Conservation (phyloP, 2,329 filamentous ascomycete genomes). For the Aspergillus cejpii region DNA sequence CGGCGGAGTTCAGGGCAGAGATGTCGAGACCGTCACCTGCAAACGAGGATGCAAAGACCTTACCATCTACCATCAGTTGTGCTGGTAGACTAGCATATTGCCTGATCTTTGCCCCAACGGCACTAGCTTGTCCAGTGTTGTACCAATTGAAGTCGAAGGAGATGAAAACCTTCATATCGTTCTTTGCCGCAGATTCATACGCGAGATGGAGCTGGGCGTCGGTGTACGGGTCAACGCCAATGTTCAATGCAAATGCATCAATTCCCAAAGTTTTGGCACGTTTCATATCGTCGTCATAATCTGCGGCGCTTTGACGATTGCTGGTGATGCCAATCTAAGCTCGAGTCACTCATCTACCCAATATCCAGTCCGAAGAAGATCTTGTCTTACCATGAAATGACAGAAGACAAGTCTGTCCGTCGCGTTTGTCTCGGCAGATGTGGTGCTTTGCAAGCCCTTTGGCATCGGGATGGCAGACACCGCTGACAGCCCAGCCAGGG, state of each 20-base stretch:
- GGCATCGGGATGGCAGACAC: constrained; percentile 13
- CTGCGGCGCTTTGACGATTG: constrained; percentile 38
- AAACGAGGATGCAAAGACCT: constrained; percentile 51
- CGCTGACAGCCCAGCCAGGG: constrained; percentile 15
- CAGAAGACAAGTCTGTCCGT: constrained; percentile 36
- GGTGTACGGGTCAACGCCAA: constrained; percentile 41
- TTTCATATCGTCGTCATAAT: constrained; percentile 46
- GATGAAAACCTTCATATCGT: constrained; percentile 50
- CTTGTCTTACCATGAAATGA: constrained; percentile 40
- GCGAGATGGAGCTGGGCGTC: constrained; percentile 46
- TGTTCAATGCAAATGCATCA: constrained; percentile 49
- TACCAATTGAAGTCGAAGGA: constrained; percentile 54
- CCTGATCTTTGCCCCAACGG: constrained; percentile 43
- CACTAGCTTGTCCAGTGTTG: constrained; percentile 30
- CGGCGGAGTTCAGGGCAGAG: constrained; percentile 37
- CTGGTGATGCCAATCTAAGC: constrained; percentile 42
- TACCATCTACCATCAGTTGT: constrained; percentile 47
- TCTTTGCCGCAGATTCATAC: constrained; percentile 45
- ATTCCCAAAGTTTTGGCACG: constrained; percentile 41
- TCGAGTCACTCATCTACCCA: not conserved
- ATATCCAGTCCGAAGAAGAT: too few relatives aligned
- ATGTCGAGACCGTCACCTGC: constrained; percentile 45
- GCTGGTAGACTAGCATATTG: constrained; percentile 41
- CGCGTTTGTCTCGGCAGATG: constrained; percentile 2
- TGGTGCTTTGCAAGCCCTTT: not conserved